Evolutionary conservation across 352 stramenopile species (phyloP), one percentile per base, ranked within the genome.

Genomic region (Phytopythium montanum): DNA sequence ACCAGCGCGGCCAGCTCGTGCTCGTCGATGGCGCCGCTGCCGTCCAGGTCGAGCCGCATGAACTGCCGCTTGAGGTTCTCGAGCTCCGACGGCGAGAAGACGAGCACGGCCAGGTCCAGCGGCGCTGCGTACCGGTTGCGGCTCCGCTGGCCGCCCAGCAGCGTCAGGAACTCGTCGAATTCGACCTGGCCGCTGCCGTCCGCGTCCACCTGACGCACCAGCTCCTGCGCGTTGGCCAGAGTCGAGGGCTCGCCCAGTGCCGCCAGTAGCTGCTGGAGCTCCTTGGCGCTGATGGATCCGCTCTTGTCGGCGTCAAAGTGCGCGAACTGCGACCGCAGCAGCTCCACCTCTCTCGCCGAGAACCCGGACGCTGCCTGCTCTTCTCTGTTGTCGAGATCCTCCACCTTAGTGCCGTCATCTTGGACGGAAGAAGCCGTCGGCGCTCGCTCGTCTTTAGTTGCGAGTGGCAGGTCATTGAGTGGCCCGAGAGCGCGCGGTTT

Each of bases 11-110:
- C 65, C 34, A 92, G 65, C 50, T 92, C 83, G 31, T 80, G 41
- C 56, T 89, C 75, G 54, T 92, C 83, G 48, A 90, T 88, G 29
- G 70, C 70, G 18, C 82, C 80, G 46, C 82, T 92, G 33, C 69
- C 69, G 48, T 92, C 82, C 21, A 81, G 41, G 55, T 92, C 83
- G 42, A 92, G 56, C 19, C 82, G 64, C 51, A 87, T 76, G 59
- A 90, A 92, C 60, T 90, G 80, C 12, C 65, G 57, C 53, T 86
- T 86, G 34, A 92, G 63, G 33, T 90, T 90, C 4, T 72, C 70
- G 36, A 92, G 62, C 53, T 92, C 80, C 19, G 76, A 79, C 3
- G 79, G 73, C 0, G 79, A 80, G 59, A 90, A 92, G 18, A 84
- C 44, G 21, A 92, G 46, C 18, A 75, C 16, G 14, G 83, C 79